Evolutionary conservation across 129 eudicot genomes (phyloP), one percentile per base, ranked within the genome.

Genomic region (Silybum marianum): DNA sequence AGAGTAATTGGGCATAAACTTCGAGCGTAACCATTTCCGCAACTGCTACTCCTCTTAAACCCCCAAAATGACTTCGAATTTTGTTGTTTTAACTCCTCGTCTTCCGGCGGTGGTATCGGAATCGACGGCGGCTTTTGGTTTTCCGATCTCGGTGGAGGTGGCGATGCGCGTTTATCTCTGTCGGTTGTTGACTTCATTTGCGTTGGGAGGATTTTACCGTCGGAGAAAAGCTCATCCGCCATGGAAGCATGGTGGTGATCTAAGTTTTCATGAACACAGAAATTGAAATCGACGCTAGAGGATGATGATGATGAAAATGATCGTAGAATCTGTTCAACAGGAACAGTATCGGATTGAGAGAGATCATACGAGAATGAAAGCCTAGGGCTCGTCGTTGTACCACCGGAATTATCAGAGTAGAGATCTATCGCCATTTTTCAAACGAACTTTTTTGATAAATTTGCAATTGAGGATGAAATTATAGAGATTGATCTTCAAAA

Each of bases 321-420:
- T 12, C 88, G 89, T 58, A 90, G 79, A 90, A 88, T 84, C 19
- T 88, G 96, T 46, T 94, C 98, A 16, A 87, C 80, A 0, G 96
- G 97, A 3, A 89, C 88, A 3, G 78, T 74, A 73, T 94, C 97
- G 21, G 88, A 82, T 54, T 88, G 90, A 12, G 95, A 76, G 72
- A 92, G 88, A 79, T 94, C 98, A 12, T 92, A 90, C 0, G 98
- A 94, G 82, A 94, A 94, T 0, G 98, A 94, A 69, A 94, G 89
- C 2, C 98, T 82, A 12, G 98, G 98, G 62, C 98, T 94, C 21
- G 87, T 72, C 3, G 73, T 87, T 21, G 84, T 39, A 9, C 76
- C 73, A 26, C 80, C 77, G 36, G 91, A 51, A 46, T 82, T 89
- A 3, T 92, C 97, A 0, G 91, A 82, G 76, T 79, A 88, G 19